Conservation (phyloP, 176 grass and related monocot genomes). For the Ensete glaucum region DNA sequence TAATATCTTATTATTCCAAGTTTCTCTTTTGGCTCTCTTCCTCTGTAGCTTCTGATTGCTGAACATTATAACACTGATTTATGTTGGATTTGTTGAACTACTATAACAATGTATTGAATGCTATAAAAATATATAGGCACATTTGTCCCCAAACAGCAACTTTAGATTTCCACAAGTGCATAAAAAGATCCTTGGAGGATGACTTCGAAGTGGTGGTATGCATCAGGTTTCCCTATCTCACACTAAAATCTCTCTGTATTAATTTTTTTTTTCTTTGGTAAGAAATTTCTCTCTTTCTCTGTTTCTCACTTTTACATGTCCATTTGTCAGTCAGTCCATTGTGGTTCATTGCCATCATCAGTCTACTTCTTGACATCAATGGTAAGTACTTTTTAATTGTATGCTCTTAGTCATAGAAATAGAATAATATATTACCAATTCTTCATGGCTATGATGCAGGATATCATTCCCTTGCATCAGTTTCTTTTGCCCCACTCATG, state of each 20-base stretch:
- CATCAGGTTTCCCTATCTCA: constrained; percentile 49
- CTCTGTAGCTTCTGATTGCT: too few species aligned
- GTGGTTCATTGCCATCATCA: constrained; percentile 51
- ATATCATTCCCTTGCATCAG: constrained; percentile 26
- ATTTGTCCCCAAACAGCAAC: constrained; percentile 45
- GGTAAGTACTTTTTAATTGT: constrained; percentile 14
- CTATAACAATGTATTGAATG: too few species aligned
- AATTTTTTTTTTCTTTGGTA: constrained; percentile 9
- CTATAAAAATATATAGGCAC: constrained; percentile 32
- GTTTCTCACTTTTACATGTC: background rate
- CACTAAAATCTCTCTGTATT: background rate
- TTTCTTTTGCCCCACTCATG: constrained; percentile 42
- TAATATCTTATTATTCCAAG: constrained; percentile 15
- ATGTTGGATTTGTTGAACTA: too few species aligned
- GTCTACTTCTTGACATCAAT: constrained; percentile 33
- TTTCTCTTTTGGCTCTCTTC: background rate
- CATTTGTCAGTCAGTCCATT: constrained; percentile 20
- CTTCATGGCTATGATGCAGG: constrained; percentile 19
- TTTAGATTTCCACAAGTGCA: constrained; percentile 89
- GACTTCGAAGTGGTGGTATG: constrained; percentile 88
- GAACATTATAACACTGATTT: too few species aligned
- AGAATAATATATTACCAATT: too few species aligned
- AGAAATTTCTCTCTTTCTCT: constrained; percentile 3
- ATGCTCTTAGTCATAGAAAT: too few species aligned
- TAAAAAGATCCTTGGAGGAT: constrained; percentile 81